These are phyloP conservation scores for Phaeotremella skinneri DNA, from an alignment of 768 basidiomycete species.

Conservation along the genomic window DNA sequence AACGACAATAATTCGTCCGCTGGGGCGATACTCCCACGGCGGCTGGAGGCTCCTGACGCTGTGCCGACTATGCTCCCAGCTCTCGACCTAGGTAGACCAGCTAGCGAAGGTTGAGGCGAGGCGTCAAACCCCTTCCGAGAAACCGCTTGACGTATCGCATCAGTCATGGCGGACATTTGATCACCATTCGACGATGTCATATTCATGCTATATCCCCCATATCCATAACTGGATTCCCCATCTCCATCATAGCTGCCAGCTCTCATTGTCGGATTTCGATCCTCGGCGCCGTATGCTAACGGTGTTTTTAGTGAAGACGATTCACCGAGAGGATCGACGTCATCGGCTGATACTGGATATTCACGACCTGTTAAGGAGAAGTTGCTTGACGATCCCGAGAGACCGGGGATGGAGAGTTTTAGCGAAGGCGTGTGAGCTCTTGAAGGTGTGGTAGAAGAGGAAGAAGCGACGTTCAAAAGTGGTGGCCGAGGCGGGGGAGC, in stretches of 20 bases:
- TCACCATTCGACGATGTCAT: constrained; percentile 5
- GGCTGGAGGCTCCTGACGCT: not conserved
- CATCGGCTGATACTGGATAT: constrained; percentile 14
- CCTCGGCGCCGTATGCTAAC: constrained; percentile 24
- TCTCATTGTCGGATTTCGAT: constrained; percentile 38
- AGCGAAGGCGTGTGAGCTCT: constrained; percentile 16
- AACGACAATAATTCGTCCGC: constrained; percentile 7
- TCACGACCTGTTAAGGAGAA: constrained; percentile 20
- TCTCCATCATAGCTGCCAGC: constrained; percentile 36
- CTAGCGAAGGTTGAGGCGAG: constrained; percentile 17
- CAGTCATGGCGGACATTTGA: constrained; percentile 34
- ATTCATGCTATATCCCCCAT: constrained; percentile 15
- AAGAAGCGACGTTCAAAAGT: constrained; percentile 30
- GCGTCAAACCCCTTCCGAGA: constrained; percentile 28
- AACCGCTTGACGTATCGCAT: constrained; percentile 33
- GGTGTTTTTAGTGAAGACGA: constrained; percentile 29
- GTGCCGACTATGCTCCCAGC: not conserved
- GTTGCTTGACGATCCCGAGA: constrained; percentile 7
- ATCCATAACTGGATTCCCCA: constrained; percentile 42
- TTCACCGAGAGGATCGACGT: not conserved
- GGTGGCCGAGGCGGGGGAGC: constrained; percentile 19
- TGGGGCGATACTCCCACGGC: constrained; percentile 1
- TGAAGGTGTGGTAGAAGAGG: constrained; percentile 1
- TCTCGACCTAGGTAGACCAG: constrained; percentile 4
- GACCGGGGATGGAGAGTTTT: constrained; percentile 32